phyloP scores from a whole-genome alignment of 1,284 basidiomycete species.

The Cutaneotrichosporon mucoides region DNA sequence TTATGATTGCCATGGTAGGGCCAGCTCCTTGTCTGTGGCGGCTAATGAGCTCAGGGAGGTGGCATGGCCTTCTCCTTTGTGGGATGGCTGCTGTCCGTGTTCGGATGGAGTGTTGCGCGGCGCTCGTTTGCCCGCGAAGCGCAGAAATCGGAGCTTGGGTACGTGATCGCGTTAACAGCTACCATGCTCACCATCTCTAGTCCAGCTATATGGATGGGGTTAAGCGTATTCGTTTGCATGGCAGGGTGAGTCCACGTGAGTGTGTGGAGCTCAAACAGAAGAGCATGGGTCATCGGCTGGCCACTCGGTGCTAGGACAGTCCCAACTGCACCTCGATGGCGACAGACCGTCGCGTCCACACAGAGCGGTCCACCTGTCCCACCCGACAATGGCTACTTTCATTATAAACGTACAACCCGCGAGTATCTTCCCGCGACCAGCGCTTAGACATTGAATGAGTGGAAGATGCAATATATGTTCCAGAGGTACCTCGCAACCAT shows the following conservation, averaged over 20 bases:
- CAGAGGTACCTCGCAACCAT: no score
- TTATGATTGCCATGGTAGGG: slow-evolving; percentile 31
- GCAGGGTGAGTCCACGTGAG: neutral
- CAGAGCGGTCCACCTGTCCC: neutral
- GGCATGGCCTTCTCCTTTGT: slow-evolving; percentile 17
- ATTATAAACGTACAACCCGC: slow-evolving; percentile 45
- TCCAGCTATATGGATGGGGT: slow-evolving; percentile 43
- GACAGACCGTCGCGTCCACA: neutral
- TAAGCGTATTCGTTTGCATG: slow-evolving; percentile 10
- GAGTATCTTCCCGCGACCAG: neutral
- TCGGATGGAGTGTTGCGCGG: slow-evolving; percentile 44
- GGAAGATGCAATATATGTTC: no score
- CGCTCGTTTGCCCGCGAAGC: slow-evolving; percentile 30
- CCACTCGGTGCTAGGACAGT: slow-evolving; percentile 8
- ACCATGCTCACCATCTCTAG: slow-evolving; percentile 2
- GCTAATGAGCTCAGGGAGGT: neutral
- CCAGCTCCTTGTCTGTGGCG: no score
- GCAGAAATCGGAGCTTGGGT: slow-evolving; percentile 29
- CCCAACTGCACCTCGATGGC: no score
- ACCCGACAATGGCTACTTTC: slow-evolving; percentile 41
- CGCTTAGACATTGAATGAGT: neutral
- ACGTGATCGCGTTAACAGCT: slow-evolving; percentile 18
- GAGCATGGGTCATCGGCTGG: slow-evolving; percentile 37
- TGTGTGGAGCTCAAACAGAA: slow-evolving; percentile 5
- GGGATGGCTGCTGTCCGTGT: slow-evolving; percentile 43